Base-by-base conservation (phyloP, 2,329 filamentous ascomycete species). In the Ustilaginoidea virens region DNA sequence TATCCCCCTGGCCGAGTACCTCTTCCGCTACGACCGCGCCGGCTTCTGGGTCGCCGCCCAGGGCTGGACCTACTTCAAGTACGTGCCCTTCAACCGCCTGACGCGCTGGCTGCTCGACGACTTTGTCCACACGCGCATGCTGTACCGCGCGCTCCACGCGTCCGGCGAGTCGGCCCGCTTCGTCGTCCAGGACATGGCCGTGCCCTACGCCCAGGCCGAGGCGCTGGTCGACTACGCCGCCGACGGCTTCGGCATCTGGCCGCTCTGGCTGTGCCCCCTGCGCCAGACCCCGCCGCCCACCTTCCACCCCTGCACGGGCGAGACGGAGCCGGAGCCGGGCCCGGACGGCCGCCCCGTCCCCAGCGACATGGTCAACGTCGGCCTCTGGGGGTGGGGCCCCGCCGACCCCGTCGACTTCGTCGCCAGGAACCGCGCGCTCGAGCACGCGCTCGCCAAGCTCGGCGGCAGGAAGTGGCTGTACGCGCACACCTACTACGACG, bases 401-500 rank as follows among this genome's bases (percentile, higher is more conserved):
- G 48, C 58, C 2, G 47, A 66, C 27, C 54, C 55, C 20, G 49
- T 53, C 1, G 60, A 62, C n/a, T 86, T 86, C 43, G 60, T 86
- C 2, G 47, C 53, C 22, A 69, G 70, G 40, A 92, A 92, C 52
- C 67, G 76, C 18, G 63, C 62, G 24, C 61, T 92, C 13, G 83
- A 92, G 55, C 54, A 58, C 13, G 77, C 78, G 45, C 66, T 86
- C 4, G 58, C 60, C 27, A 62, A 71, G 38, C 64, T 90, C 1
- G 74, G 74, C 26, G 83, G 82, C 3, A 70, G 79, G 58, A 92
- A 92, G 57, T 90, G 81, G 78, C 59, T 92, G 9, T 92, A 92
- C 51, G 81, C 82, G 3, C 79, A 87, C 44, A 78, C 80, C 0
- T 92, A 85, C 55, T 90, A 90, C 49, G 64, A 67, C n/a, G 67